phyloP scores from a whole-genome alignment of 2,329 filamentous ascomycete genomes.

The Alternaria burnsii region DNA sequence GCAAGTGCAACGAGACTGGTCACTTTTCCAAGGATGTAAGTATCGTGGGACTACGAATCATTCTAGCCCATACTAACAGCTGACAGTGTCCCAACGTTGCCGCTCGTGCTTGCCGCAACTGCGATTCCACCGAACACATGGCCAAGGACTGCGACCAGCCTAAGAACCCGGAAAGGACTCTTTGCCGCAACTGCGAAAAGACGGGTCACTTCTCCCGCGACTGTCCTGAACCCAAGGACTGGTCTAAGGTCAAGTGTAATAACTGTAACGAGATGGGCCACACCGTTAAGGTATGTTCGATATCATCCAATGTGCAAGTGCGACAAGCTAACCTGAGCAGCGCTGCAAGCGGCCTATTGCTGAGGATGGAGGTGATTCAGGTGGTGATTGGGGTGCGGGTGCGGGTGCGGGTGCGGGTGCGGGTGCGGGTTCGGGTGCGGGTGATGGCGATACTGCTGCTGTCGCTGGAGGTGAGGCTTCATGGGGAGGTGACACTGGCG shows the following conservation, averaged over 20 bases:
- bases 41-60: background rate
- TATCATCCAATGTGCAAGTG: background rate
- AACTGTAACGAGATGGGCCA: constrained; percentile 56
- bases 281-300: constrained; percentile 37
- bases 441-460: constrained; percentile 13
- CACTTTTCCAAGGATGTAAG: constrained; percentile 49
- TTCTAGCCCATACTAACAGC: constrained; percentile 22
- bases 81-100: constrained; percentile 44
- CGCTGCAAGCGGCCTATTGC: constrained; percentile 44
- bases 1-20: constrained; percentile 66
- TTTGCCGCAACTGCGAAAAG: constrained; percentile 70
- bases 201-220: constrained; percentile 67
- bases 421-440: constrained; percentile 17
- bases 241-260: constrained; percentile 58
- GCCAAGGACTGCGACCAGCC: constrained; percentile 50
- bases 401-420: constrained; percentile 3
- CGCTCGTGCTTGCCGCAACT: constrained; percentile 48
- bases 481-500: constrained; percentile 17
- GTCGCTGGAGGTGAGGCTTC: constrained; percentile 27
- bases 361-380: constrained; percentile 27
- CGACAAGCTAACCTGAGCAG: constrained; percentile 27
- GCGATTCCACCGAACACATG: constrained; percentile 48
- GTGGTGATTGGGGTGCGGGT: constrained; percentile 25
- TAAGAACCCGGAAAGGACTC: constrained; percentile 50
- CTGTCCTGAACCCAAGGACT: constrained; percentile 66